phyloP scores from a whole-genome alignment of 495 filamentous ascomycete genomes.

The Podospora pseudoanserina region DNA sequence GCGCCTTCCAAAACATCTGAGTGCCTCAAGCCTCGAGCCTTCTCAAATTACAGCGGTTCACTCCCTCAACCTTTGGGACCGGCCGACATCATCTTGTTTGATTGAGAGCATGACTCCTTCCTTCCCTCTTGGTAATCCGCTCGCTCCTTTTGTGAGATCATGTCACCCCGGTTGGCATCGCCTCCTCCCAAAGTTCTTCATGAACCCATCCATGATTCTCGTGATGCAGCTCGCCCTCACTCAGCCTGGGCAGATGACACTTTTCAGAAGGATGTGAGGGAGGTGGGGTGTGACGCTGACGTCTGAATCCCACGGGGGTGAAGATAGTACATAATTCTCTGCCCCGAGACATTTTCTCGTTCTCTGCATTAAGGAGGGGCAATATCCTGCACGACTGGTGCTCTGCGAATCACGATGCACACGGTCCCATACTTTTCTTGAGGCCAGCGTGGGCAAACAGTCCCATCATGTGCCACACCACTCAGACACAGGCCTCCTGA shows the following conservation, averaged over 20 bases:
- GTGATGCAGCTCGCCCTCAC: conserved; percentile 1
- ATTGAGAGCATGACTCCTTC: background rate
- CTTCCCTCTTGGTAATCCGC: background rate
- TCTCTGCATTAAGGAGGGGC: background rate
- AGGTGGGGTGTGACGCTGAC: conserved; percentile 4
- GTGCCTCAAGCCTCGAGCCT: background rate
- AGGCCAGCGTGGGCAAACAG: background rate
- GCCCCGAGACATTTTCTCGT: background rate
- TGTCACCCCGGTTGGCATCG: background rate
- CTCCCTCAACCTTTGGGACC: background rate
- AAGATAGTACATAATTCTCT: background rate
- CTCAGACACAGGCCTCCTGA: background rate
- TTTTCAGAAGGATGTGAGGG: background rate
- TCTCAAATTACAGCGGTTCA: background rate
- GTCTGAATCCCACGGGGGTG: background rate
- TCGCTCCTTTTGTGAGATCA: background rate
- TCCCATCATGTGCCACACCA: background rate
- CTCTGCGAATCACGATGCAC: background rate
- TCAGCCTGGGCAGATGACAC: background rate
- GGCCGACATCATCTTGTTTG: background rate
- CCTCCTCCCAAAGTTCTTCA: background rate
- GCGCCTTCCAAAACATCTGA: background rate
- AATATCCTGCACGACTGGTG: background rate
- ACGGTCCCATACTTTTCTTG: background rate
- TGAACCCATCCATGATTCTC: background rate